Conservation (phyloP, 2,329 filamentous ascomycete genomes). For the Trichoderma aggressivum region DNA sequence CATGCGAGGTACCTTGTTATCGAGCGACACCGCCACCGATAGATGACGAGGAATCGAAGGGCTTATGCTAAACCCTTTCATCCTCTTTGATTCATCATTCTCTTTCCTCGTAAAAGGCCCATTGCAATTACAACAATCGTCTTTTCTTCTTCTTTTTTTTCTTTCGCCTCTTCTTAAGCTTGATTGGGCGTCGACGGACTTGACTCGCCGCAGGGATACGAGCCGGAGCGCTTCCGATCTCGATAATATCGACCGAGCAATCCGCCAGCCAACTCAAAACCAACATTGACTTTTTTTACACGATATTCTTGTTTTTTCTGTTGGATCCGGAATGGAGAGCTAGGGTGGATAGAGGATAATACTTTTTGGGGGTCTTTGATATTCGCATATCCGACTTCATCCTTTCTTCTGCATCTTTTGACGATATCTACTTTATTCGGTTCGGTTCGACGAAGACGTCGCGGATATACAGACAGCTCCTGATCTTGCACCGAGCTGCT, state of each 20-base stretch:
- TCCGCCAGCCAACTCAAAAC: neutral
- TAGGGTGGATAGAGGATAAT: neutral
- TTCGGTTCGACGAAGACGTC: neutral
- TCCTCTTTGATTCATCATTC: neutral
- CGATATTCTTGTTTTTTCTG: neutral
- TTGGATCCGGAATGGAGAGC: conserved; percentile 13
- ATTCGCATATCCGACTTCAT: neutral
- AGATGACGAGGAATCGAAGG: neutral
- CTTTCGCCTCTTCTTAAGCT: neutral
- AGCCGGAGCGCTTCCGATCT: neutral
- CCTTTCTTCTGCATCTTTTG: neutral
- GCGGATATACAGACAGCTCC: neutral
- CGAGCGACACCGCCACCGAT: conserved; percentile 4
- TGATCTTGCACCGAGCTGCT: neutral
- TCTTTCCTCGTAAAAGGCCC: neutral
- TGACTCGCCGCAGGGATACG: neutral
- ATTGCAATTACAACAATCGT: neutral
- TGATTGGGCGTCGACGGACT: neutral
- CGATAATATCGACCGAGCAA: conserved; percentile 11
- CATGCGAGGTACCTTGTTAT: neutral
- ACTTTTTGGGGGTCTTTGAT: neutral
- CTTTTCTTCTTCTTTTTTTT: neutral
- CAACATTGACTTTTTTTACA: neutral
- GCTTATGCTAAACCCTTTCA: neutral
- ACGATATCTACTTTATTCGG: neutral